phyloP scores from a whole-genome alignment of 352 stramenopile species.

The Phytophthora constricta region DNA sequence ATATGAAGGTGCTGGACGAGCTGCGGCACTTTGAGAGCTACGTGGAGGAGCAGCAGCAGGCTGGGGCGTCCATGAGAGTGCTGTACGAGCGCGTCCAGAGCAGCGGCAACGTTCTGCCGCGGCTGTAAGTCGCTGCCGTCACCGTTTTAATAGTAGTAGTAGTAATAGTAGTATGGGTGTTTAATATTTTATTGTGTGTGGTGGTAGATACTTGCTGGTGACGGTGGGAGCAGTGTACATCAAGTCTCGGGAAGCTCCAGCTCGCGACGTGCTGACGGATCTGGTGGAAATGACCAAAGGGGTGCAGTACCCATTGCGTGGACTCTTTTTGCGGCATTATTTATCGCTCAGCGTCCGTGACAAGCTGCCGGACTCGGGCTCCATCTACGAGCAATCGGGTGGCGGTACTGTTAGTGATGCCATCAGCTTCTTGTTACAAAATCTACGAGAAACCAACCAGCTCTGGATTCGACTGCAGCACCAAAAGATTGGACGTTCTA shows the following conservation, averaged over 20 bases:
- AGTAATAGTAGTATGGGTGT: background rate
- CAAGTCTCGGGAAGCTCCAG: slow-evolving; percentile 69
- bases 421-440: slow-evolving; percentile 96
- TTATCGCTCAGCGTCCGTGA: slow-evolving; percentile 93
- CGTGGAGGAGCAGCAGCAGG: slow-evolving; percentile 84
- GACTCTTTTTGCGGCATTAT: slow-evolving; percentile 98
- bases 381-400: slow-evolving; percentile 72
- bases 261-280: slow-evolving; percentile 95
- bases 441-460: slow-evolving; percentile 98
- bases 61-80: slow-evolving; percentile 87
- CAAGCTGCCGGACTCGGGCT: slow-evolving; percentile 92
- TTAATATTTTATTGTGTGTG: too few species aligned
- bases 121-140: slow-evolving; percentile 71
- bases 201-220: slow-evolving; percentile 96
- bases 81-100: slow-evolving; percentile 97
- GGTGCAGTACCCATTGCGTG: slow-evolving; percentile 98
- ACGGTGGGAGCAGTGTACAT: slow-evolving; percentile 97
- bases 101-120: slow-evolving; percentile 95
- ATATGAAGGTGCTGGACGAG: slow-evolving; percentile 93
- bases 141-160: too few species aligned
- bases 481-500: slow-evolving; percentile 55
- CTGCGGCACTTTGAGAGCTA: slow-evolving; percentile 95
- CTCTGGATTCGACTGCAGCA: slow-evolving; percentile 99
- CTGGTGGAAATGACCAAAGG: slow-evolving; percentile 99
- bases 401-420: slow-evolving; percentile 87